Evolutionary conservation across 805 yeast genomes (phyloP).

Genomic region (Metschnikowia amazonensis): DNA sequence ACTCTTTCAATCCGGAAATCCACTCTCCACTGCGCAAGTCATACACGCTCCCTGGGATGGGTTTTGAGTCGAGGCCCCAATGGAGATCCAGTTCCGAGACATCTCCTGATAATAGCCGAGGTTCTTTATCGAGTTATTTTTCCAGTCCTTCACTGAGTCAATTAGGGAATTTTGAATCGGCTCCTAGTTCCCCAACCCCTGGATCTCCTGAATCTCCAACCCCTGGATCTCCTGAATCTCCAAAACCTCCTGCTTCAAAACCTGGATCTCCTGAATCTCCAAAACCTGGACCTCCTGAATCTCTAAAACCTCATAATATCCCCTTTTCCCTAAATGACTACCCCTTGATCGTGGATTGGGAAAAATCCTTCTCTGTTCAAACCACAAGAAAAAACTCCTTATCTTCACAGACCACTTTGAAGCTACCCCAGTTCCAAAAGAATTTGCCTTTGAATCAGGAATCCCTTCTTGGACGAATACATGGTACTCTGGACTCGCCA

Average conservation of each 20-base stretch:
- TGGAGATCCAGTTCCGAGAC: slow-evolving; percentile 1
- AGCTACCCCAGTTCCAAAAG: neutral
- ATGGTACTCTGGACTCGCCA: neutral
- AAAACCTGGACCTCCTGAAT: too few relatives aligned
- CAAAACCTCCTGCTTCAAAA: too few relatives aligned
- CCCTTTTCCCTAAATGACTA: neutral
- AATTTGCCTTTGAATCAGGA: neutral
- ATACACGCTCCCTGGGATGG: neutral
- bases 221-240: too few relatives aligned
- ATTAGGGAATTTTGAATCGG: neutral
- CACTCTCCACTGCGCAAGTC: neutral
- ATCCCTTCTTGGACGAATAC: neutral
- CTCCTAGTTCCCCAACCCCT: too few relatives aligned
- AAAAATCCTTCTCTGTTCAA: neutral
- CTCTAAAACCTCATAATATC: neutral
- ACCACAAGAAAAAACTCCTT: neutral
- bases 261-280: too few relatives aligned
- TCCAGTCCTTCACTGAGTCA: neutral
- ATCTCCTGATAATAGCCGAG: neutral
- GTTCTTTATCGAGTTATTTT: neutral
- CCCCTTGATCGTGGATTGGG: neutral
- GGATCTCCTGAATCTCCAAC: too few relatives aligned
- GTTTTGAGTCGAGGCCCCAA: too few relatives aligned
- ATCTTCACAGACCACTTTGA: neutral
- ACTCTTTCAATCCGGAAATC: neutral